Evolutionary conservation across 257 asterid genomes (phyloP), one percentile per base, ranked within the genome.

Genomic region (Scutellaria barbata): DNA sequence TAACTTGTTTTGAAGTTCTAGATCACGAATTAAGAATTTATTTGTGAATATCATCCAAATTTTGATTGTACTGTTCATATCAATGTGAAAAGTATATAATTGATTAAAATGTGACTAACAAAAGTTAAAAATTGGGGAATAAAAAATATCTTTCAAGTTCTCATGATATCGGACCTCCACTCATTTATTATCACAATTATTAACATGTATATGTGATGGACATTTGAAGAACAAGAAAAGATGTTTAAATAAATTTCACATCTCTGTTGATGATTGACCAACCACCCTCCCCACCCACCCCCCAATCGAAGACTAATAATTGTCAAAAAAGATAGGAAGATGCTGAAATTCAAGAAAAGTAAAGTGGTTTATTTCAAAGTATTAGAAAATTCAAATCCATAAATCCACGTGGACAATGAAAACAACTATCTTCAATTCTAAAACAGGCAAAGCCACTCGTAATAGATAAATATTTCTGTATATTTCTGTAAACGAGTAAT

Each of bases 371-470:
- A n/a, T 10, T 68, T 63, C 68, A 76, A 63, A 51, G 64, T 25
- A 37, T 64, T 56, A 22, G 72, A 77, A 57, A 57, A 0, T 71
- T 77, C 81, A 77, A 76, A 76, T 42, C 4, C 20, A 9, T 11
- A 62, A 33, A 35, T 22, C 43, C 41, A 33, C 43, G 60, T 16
- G 66, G 55, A 54, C 63, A 60, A 30, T 11, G 20, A 39, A 57
- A 71, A 30, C 51, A 48, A 11, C 30, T 20, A 8, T 47, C 53
- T 45, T 76, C 47, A 55, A 37, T 39, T 70, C 76, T 7, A 77
- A 77, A 71, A 50, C 69, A 77, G 57, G 18, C 66, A 39, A 63
- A 53, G 33, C 10, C 17, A 76, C 66, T 40, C 11, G 33, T 52
- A 5, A n/a, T 67, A 25, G 2, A 20, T 57, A 0, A 4, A 3